Base-by-base conservation (phyloP, 345 rosid genomes). In the Firmiana major region DNA sequence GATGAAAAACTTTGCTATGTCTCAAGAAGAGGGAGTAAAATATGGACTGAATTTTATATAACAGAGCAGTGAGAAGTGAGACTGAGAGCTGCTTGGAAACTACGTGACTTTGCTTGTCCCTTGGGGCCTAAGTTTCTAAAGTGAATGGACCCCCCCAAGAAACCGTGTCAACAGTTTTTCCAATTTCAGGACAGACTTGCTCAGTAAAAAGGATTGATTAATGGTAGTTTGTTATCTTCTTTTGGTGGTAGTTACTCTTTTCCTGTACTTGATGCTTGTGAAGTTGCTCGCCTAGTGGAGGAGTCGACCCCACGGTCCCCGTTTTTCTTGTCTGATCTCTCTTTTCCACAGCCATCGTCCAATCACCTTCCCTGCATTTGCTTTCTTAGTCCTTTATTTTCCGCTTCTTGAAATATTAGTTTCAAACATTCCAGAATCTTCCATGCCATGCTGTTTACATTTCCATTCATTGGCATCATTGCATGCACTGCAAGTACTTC, bases 131-230 rank as follows among this genome's bases (percentile, higher is more conserved):
- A 71, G 60, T 6, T 31, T 71, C 28, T 0, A 31, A 28, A 51
- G 60, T 11, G 60, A 19, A 34, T 10, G 46, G 74, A 7, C 57
- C 73, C 59, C 34, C 11, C 17, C 62, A 19, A 19, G 62, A 71
- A 71, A 53, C 75, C 63, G 75, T n/a, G 75, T 71, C 34, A 53
- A 9, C 46, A 71, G 9, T 28, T 40, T 71, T 71, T 71, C 75
- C 62, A 53, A 51, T 15, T 24, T 1, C 12, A n/a, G 70, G 48
- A n/a, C 2, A n/a, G n/a, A 68, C 57, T 26, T 24, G 31, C 21
- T 49, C 19, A 0, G 57, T 24, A 11, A 69, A 69, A 46, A 68
- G 3, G 31, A 21, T 10, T 11, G 19, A 21, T 22, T 2, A 11
- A 42, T 42, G 19, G 1, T 24, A 22, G 0, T 2, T 45, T 7